phyloP scores from a whole-genome alignment of 768 basidiomycete species.

The Phylloporus sp. region DNA sequence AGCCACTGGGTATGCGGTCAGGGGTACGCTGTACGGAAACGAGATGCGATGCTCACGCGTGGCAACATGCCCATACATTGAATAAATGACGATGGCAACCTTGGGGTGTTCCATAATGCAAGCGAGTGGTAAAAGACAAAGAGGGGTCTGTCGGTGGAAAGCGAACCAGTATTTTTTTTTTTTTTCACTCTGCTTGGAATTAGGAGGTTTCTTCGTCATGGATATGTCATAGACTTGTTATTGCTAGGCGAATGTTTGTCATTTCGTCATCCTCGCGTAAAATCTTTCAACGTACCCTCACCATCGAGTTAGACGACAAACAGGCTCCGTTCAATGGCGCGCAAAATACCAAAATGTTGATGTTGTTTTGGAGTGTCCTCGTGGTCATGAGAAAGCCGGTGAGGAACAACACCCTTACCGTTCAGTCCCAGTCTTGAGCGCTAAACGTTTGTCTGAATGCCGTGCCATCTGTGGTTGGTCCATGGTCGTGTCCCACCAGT shows the following conservation, averaged over 20 bases:
- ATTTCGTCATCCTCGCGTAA: neutral
- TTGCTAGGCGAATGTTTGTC: too few species aligned
- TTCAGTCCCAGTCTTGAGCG: neutral
- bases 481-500: neutral
- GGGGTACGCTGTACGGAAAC: neutral
- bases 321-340: too few species aligned
- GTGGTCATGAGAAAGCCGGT: neutral
- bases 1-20: slow-evolving; percentile 47
- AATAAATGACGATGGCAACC: slow-evolving; percentile 70
- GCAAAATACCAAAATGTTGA: neutral
- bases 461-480: neutral
- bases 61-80: slow-evolving; percentile 71
- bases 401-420: neutral
- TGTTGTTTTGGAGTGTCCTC: neutral
- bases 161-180: neutral
- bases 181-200: neutral
- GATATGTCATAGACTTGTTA: slow-evolving; percentile 4
- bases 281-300: neutral
- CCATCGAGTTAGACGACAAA: neutral
- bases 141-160: neutral
- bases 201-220: slow-evolving; percentile 8
- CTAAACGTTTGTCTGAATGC: neutral
- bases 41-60: slow-evolving; percentile 42
- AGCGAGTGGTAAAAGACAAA: neutral
- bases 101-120: slow-evolving; percentile 45